These are phyloP conservation scores for Logfia minima DNA, from an alignment of 129 eudicot species.

Conservation along the genomic window DNA sequence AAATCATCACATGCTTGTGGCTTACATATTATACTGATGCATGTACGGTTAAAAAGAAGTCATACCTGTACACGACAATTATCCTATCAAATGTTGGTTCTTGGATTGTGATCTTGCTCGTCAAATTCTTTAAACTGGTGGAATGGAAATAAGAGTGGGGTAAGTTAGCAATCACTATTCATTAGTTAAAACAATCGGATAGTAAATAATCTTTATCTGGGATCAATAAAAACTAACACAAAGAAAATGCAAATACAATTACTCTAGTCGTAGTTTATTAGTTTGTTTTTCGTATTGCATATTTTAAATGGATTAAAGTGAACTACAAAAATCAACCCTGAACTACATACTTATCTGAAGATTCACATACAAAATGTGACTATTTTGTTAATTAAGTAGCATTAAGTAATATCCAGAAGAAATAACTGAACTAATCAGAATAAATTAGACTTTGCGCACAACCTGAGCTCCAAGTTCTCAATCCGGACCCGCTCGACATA, in stretches of 20 bases:
- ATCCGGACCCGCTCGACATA: slow-evolving; percentile 84
- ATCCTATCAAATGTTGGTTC: slow-evolving; percentile 98
- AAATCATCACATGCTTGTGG: background rate
- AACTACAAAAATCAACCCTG: background rate
- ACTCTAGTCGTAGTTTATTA: background rate
- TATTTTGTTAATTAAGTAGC: background rate
- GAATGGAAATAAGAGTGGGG: slow-evolving; percentile 17
- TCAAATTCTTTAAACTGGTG: slow-evolving; percentile 62
- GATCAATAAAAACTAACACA: background rate
- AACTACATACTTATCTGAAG: too few relatives aligned
- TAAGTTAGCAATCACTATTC: slow-evolving; percentile 4
- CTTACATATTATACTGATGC: slow-evolving; percentile 8
- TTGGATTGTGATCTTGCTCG: slow-evolving; percentile 77
- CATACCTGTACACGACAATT: slow-evolving; percentile 92
- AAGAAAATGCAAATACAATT: slow-evolving; percentile 11
- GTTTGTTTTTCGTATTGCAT: background rate
- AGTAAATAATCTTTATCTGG: background rate
- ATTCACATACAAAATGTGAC: background rate
- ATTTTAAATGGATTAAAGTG: slow-evolving; percentile 1
- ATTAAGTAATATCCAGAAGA: background rate
- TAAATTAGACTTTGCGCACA: background rate
- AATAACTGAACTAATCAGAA: background rate
- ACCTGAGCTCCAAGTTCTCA: slow-evolving; percentile 85
- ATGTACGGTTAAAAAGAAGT: slow-evolving; percentile 5
- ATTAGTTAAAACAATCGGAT: background rate